Base-by-base conservation (phyloP, 2,329 filamentous ascomycete genomes). In the Xylariaceae sp. region DNA sequence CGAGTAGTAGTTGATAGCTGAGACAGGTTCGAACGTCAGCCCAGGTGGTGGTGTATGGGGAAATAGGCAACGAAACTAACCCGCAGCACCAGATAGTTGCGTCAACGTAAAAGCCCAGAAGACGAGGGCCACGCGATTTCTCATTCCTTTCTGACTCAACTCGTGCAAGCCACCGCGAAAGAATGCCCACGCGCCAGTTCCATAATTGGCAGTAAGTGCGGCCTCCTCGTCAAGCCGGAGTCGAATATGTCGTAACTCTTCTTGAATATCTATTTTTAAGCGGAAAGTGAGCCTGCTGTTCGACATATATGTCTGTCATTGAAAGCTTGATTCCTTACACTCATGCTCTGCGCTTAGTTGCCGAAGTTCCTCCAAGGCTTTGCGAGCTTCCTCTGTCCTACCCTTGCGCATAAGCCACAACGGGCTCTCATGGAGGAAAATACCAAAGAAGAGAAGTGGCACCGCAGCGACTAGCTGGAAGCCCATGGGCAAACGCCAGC, bases 401-500 rank as follows among this genome's bases (percentile, higher is more conserved):
- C 72, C 71, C 35, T 73, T 72, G 45, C 72, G 74, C 64, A 77
- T 72, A 13, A 77, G 66, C 74, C 73, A 77, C 27, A 73, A 66
- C 4, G 74, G 74, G 11, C 69, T 72, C 55, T 77, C 74, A 18
- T 64, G 66, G 4, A 76, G 63, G 48, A 79, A 72, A 47, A 76
- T 77, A 0, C 75, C 77, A 1, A 79, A 73, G 5, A 70, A 20
- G 53, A 81, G 70, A 20, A 81, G 68, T 2, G 75, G 58, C 4
- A 72, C 69, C 0, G 76, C 71, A 5, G 79, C 78, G 2, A 79
- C 66, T 6, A 75, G 65, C 55, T 77, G 75, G 13, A 81, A 71
- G 0, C 74, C 78, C 64, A 81, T 76, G 6, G 79, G 79, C 32
- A 81, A 73, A 6, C 76, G 70, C 78, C 78, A 81, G 41, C 72